Percentiles rank a stretch among this genome's conserved stretches.
Conservation (phyloP, 2,329 filamentous ascomycete species). For the Elsinoe ampelina region DNA sequence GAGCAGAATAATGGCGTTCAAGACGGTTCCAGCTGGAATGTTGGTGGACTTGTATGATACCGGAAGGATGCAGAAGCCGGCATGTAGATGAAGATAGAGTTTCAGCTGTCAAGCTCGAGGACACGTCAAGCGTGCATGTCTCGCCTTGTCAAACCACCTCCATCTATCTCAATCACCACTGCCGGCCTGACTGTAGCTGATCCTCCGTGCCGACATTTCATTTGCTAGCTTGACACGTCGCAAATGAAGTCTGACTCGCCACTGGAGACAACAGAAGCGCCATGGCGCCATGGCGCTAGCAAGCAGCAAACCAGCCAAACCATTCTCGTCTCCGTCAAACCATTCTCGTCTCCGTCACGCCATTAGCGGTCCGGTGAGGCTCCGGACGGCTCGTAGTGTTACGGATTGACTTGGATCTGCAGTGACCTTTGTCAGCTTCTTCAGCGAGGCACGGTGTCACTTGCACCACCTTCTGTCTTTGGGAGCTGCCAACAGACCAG, state of each 20-base stretch:
- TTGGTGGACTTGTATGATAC: not conserved
- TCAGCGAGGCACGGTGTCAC: not conserved
- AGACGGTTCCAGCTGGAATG: not conserved
- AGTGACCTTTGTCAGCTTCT: not conserved
- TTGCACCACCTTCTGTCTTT: not conserved
- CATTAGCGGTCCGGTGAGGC: not conserved
- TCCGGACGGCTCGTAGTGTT: not conserved
- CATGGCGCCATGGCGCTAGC: not conserved
- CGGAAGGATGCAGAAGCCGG: not conserved
- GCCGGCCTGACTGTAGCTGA: not conserved
- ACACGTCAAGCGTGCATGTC: not conserved
- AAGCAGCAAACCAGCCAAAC: not conserved
- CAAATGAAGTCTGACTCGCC: not conserved
- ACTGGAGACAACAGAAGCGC: not conserved
- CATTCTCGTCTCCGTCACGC: not conserved
- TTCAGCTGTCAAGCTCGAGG: not conserved
- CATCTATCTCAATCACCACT: not conserved
- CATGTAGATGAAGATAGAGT: not conserved
- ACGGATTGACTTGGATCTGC: not conserved
- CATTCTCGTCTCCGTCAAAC: too few relatives aligned
- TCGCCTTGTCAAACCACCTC: not conserved
- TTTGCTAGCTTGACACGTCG: not conserved
- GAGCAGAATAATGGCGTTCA: not conserved
- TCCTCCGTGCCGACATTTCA: not conserved
- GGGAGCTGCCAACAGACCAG: not conserved